phyloP scores from a whole-genome alignment of 2,329 filamentous ascomycete genomes.

The Hirsutella minnesotensis region DNA sequence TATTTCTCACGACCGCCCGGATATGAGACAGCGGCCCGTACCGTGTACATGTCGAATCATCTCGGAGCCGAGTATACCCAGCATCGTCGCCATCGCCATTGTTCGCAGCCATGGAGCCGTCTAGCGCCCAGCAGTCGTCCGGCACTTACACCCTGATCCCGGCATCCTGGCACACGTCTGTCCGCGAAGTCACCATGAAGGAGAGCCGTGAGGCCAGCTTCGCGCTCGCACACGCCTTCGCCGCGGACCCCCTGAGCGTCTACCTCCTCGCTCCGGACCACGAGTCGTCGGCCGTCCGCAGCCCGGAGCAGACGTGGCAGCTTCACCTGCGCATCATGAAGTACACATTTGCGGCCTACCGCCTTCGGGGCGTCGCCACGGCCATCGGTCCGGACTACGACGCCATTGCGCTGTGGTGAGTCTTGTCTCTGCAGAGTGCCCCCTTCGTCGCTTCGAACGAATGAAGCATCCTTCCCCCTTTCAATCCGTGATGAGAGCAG shows the following conservation, averaged over 20 bases:
- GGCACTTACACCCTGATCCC: slow-evolving; percentile 31
- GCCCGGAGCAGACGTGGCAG: slow-evolving; percentile 59
- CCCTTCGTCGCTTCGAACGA: too few species aligned
- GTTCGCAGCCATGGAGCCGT: slow-evolving; percentile 1
- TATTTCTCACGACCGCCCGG: background rate
- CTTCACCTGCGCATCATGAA: slow-evolving; percentile 68
- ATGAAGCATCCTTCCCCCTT: background rate
- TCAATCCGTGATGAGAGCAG: background rate
- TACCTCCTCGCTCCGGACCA: slow-evolving; percentile 68
- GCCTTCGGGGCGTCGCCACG: slow-evolving; percentile 61
- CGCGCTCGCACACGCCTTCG: slow-evolving; percentile 68
- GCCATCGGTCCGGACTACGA: slow-evolving; percentile 67
- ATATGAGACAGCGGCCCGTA: background rate
- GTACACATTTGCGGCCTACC: slow-evolving; percentile 66
- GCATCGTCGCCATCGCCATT: background rate
- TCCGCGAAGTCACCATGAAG: slow-evolving; percentile 50
- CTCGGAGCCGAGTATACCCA: slow-evolving; percentile 2
- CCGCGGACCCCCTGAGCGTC: slow-evolving; percentile 57
- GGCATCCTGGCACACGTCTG: slow-evolving; percentile 37
- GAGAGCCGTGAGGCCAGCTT: slow-evolving; percentile 62
- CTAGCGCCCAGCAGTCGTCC: slow-evolving; percentile 13
- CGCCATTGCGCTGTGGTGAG: slow-evolving; percentile 67
- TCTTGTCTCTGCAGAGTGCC: slow-evolving; percentile 8
- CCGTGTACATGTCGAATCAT: background rate
- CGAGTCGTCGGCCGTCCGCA: slow-evolving; percentile 30